Conservation (phyloP, 2,329 filamentous ascomycete species). For the Hypoxylon sp. region DNA sequence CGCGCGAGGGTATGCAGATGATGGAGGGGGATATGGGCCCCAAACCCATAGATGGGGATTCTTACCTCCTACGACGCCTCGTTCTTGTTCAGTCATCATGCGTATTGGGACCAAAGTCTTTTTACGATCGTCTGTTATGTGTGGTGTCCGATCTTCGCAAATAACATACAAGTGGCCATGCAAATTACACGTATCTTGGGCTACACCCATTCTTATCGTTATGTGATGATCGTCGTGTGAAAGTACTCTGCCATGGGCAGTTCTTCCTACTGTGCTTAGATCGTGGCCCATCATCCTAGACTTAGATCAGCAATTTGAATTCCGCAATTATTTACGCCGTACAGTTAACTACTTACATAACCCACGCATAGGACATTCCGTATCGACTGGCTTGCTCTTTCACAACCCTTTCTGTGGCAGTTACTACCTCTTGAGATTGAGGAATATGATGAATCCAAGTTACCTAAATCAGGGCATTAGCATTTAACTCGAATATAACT, state of each 20-base stretch:
- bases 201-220: not conserved
- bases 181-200: not conserved
- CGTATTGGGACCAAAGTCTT: not conserved
- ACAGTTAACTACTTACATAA: not conserved
- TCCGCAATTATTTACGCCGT: not conserved
- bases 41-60: constrained; percentile 6
- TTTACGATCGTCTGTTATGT: not conserved
- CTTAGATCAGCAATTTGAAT: not conserved
- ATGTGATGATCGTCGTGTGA: constrained; percentile 3
- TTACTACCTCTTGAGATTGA: not conserved
- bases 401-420: not conserved
- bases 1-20: not conserved
- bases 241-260: not conserved
- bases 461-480: constrained; percentile 1
- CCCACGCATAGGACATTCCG: not conserved
- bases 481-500: not conserved
- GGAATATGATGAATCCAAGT: not conserved
- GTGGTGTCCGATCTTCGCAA: not conserved
- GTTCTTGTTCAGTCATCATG: constrained; percentile 4
- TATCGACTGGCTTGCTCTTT: constrained; percentile 3
- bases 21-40: not conserved
- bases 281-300: constrained; percentile 2
- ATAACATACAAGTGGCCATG: constrained; percentile 4
- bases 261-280: not conserved
- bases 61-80: not conserved